Evolutionary conservation across 148 eudicot genomes (phyloP).

Genomic region (Talinum fruticosum): DNA sequence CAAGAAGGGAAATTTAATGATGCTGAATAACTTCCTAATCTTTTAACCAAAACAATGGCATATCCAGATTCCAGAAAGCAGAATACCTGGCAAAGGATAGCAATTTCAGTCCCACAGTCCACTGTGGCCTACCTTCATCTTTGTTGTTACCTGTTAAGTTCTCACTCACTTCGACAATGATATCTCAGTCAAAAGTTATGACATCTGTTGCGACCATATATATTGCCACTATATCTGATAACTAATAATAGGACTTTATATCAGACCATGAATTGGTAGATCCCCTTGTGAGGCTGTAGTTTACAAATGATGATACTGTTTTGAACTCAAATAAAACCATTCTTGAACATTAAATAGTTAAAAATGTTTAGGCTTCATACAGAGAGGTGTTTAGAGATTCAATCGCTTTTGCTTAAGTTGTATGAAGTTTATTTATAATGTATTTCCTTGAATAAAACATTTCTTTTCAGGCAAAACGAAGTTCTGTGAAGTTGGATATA

Average conservation of each 20-base stretch:
- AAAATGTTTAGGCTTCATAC: neutral
- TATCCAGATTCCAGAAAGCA: neutral
- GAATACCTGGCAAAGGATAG: neutral
- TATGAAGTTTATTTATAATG: neutral
- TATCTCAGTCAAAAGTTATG: neutral
- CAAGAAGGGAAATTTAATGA: neutral
- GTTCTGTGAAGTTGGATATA: conserved; percentile 82
- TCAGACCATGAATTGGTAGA: neutral
- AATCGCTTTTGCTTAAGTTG: neutral
- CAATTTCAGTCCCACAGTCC: neutral
- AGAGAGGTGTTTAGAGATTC: neutral
- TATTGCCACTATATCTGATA: neutral
- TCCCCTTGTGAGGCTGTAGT: neutral
- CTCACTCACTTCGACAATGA: neutral
- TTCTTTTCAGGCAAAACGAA: conserved; percentile 69
- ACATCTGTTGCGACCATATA: too few relatives aligned
- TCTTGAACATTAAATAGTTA: neutral
- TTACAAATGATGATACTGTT: neutral
- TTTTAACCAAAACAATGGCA: neutral
- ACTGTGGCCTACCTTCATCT: neutral
- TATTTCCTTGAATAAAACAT: conserved; percentile 7
- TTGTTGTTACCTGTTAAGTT: neutral
- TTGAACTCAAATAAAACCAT: neutral
- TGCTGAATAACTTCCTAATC: neutral
- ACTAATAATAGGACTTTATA: neutral